Conservation (phyloP, 2,329 filamentous ascomycete species). For the Penicillium verrucosum region DNA sequence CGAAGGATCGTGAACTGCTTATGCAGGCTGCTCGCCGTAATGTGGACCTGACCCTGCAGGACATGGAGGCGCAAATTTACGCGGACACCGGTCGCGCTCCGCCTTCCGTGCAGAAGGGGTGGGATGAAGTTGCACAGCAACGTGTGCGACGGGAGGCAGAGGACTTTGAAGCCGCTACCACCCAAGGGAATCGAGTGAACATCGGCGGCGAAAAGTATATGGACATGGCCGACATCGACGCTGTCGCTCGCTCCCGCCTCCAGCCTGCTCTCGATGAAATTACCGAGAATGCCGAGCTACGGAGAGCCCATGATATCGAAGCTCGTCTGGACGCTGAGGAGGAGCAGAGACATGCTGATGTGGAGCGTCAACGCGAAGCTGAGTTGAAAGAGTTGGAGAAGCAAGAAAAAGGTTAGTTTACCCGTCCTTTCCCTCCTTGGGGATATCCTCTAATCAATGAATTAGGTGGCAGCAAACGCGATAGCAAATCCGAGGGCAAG, state of each 20-base stretch:
- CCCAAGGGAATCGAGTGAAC: conserved; percentile 56
- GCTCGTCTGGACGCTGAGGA: conserved; percentile 63
- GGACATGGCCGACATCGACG: conserved; percentile 72
- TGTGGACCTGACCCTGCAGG: conserved; percentile 72
- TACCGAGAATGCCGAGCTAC: conserved; percentile 69
- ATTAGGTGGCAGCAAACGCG: conserved; percentile 16
- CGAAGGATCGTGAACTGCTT: conserved; percentile 70
- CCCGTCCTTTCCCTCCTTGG: background rate
- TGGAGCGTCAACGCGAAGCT: conserved; percentile 40
- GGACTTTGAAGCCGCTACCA: conserved; percentile 59
- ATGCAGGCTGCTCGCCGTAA: conserved; percentile 79
- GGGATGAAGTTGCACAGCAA: conserved; percentile 71
- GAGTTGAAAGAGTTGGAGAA: conserved; percentile 35
- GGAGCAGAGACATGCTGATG: conserved; percentile 56
- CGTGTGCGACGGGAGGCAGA: conserved; percentile 64
- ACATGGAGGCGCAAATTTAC: conserved; percentile 78
- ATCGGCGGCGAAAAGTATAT: conserved; percentile 80
- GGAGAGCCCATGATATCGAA: conserved; percentile 64
- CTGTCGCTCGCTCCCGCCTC: conserved; percentile 71
- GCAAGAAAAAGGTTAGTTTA: conserved; percentile 28
- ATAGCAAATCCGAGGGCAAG: conserved; percentile 13
- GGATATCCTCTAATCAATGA: background rate
- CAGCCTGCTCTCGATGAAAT: conserved; percentile 86
- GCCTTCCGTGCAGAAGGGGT: conserved; percentile 66
- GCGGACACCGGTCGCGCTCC: conserved; percentile 71